Conservation (phyloP, 805 yeast genomes). For the Kregervanrija pseudodelftensis region DNA sequence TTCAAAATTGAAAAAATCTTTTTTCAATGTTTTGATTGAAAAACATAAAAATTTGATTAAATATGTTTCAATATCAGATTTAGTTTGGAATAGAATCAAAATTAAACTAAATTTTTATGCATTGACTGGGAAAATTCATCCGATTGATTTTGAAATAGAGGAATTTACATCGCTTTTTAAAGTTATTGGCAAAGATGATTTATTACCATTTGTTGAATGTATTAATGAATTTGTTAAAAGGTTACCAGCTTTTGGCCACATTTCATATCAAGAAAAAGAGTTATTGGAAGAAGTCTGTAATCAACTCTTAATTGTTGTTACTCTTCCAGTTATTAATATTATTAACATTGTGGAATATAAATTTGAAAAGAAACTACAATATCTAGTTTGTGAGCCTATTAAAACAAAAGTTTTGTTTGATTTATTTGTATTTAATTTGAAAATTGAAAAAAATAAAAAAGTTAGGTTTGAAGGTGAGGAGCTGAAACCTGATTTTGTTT, state of each 20-base stretch:
- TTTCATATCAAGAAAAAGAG: slow-evolving; percentile 1
- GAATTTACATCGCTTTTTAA: slow-evolving; percentile 6
- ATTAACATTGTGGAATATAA: slow-evolving; percentile 51
- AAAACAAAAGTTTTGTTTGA: slow-evolving; percentile 33
- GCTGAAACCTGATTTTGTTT: slow-evolving; percentile 8
- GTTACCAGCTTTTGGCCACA: slow-evolving; percentile 5
- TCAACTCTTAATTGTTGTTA: slow-evolving; percentile 41
- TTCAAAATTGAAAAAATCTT: slow-evolving; percentile 16
- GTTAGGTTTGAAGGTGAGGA: slow-evolving; percentile 22
- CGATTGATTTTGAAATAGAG: slow-evolving; percentile 9
- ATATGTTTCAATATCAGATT: slow-evolving; percentile 16
- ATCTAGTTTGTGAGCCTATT: slow-evolving; percentile 61
- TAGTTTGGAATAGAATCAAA: slow-evolving; percentile 14
- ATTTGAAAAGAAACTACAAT: slow-evolving; percentile 35
- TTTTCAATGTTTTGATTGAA: slow-evolving; percentile 11
- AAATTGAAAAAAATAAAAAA: slow-evolving; percentile 19
- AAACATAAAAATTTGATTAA: slow-evolving; percentile 9
- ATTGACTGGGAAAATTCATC: slow-evolving; percentile 14
- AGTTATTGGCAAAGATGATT: slow-evolving; percentile 11
- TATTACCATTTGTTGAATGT: slow-evolving; percentile 5
- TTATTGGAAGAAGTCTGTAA: slow-evolving; percentile 4
- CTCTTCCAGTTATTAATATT: slow-evolving; percentile 53
- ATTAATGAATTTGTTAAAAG: slow-evolving; percentile 10
- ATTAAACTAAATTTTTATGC: slow-evolving; percentile 25
- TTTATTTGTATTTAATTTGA: slow-evolving; percentile 12